Conservation (phyloP, 257 asterid genomes). For the Solanum tarijense region DNA sequence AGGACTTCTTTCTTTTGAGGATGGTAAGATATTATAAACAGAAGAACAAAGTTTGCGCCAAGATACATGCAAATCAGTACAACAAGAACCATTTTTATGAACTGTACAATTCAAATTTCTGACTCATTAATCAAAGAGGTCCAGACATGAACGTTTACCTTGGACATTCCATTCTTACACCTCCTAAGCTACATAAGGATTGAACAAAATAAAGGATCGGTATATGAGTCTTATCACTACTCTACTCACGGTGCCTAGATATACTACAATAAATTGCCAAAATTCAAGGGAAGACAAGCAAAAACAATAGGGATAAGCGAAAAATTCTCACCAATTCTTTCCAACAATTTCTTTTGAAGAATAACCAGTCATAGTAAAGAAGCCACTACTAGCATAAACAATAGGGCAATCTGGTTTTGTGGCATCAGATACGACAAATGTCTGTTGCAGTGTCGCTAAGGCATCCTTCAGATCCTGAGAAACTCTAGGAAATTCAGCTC, state of each 20-base stretch:
- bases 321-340: slow-evolving; percentile 63
- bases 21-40: neutral
- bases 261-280: neutral
- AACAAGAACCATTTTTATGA: neutral
- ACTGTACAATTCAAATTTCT: neutral
- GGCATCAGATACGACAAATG: slow-evolving; percentile 97
- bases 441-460: slow-evolving; percentile 79
- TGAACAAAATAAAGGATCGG: neutral
- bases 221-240: neutral
- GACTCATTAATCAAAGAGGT: neutral
- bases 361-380: slow-evolving; percentile 86
- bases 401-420: slow-evolving; percentile 92
- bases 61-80: neutral
- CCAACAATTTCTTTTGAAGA: slow-evolving; percentile 78
- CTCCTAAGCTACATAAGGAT: neutral
- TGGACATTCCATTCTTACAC: neutral
- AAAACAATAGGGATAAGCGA: neutral
- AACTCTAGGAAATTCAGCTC: slow-evolving; percentile 51
- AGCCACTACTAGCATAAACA: slow-evolving; percentile 90
- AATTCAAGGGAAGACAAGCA: neutral
- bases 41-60: neutral
- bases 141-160: neutral
- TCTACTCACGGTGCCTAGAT: neutral
- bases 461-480: slow-evolving; percentile 96
- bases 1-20: neutral